phyloP scores from a whole-genome alignment of 2,329 filamentous ascomycete species.

The Ophiostoma piceae region DNA sequence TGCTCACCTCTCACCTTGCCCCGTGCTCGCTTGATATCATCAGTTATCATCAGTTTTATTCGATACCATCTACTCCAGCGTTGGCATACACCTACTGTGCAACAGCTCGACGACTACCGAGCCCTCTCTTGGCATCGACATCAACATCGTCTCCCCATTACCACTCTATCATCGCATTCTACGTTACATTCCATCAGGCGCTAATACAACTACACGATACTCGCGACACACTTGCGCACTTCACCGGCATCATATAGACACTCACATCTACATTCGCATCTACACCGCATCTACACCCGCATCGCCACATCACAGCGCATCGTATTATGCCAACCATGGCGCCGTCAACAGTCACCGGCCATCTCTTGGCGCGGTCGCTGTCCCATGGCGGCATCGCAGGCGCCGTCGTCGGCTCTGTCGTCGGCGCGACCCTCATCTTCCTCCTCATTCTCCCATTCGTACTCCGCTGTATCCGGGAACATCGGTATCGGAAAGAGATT shows the following conservation, averaged over 20 bases:
- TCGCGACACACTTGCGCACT: background rate
- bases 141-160: background rate
- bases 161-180: background rate
- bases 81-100: background rate
- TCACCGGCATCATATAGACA: background rate
- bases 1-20: background rate
- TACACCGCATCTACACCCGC: background rate
- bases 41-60: background rate
- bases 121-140: background rate
- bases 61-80: background rate
- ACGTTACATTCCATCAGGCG: background rate
- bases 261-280: background rate
- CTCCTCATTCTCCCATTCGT: conserved; percentile 35
- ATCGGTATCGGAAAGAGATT: conserved; percentile 23
- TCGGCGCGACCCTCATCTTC: conserved; percentile 32
- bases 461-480: conserved; percentile 32
- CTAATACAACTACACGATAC: background rate
- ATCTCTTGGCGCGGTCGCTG: conserved; percentile 26
- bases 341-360: conserved; percentile 13
- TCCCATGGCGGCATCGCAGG: conserved; percentile 35
- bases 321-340: conserved; percentile 21
- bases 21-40: background rate
- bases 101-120: background rate
- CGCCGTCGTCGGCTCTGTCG: conserved; percentile 34
- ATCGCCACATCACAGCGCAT: background rate